A percentile compares a stretch with the other conserved stretches of the same genome.
Conservation (phyloP, 2,329 filamentous ascomycete species). For the Raffaelea albimanens region DNA sequence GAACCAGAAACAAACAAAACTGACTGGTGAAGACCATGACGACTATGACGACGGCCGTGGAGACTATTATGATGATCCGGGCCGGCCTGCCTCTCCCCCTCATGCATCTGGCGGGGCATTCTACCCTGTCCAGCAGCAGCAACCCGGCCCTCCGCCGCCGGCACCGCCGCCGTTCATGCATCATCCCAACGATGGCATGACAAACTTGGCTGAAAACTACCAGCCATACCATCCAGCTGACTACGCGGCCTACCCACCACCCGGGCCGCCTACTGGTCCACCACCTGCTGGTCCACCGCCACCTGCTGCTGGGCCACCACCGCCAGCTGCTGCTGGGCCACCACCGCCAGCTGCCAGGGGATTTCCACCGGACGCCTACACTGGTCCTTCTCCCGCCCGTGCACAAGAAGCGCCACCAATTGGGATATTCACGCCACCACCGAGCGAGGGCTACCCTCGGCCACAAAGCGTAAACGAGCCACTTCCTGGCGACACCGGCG, state of each 20-base stretch:
- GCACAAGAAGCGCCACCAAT: no score
- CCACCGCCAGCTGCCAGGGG: background rate
- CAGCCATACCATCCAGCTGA: slow-evolving; percentile 32
- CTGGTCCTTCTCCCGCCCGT: no score
- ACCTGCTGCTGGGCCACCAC: slow-evolving; percentile 25
- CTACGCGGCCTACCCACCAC: slow-evolving; percentile 27
- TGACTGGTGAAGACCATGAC: slow-evolving; percentile 27
- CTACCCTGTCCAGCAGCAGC: slow-evolving; percentile 29
- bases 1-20: slow-evolving; percentile 11
- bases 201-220: slow-evolving; percentile 23
- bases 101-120: slow-evolving; percentile 42
- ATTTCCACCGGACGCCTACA: slow-evolving; percentile 13
- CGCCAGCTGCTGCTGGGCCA: slow-evolving; percentile 5
- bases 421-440: slow-evolving; percentile 14
- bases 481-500: slow-evolving; percentile 1
- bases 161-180: slow-evolving; percentile 21
- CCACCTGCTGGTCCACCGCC: slow-evolving; percentile 10
- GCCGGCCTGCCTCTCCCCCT: slow-evolving; percentile 32
- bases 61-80: no score
- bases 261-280: background rate
- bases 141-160: slow-evolving; percentile 4
- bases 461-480: background rate
- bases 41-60: no score
- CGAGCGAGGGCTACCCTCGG: no score
- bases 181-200: slow-evolving; percentile 25